Percentiles rank a stretch among this genome's conserved stretches.
These are phyloP conservation scores for Flueggea neowawraea DNA, from an alignment of 441 rosid genomes.

Conservation along the genomic window DNA sequence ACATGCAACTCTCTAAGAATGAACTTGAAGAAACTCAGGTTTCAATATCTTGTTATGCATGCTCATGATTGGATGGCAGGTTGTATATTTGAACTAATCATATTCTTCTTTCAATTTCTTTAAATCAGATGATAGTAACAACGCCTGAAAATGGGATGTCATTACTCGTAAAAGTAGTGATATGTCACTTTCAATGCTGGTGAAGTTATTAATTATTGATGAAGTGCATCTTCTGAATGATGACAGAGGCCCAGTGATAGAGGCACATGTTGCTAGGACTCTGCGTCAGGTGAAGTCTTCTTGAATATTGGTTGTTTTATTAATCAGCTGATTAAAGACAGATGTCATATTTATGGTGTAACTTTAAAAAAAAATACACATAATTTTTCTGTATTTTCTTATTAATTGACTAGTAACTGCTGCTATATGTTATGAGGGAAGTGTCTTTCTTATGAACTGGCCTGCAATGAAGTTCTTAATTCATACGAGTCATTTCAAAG, in stretches of 20 bases:
- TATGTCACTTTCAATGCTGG: constrained; percentile 96
- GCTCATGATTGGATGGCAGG: neutral
- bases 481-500: neutral
- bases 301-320: no score
- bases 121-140: constrained; percentile 94
- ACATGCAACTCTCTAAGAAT: constrained; percentile 91
- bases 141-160: constrained; percentile 99
- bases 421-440: no score
- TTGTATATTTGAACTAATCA: constrained; percentile 14
- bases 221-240: constrained; percentile 99
- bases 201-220: constrained; percentile 95
- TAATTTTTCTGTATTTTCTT: no score
- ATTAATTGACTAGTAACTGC: no score
- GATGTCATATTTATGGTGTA: no score
- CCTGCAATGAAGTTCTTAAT: neutral
- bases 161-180: constrained; percentile 99
- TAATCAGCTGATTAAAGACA: no score
- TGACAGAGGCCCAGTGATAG: constrained; percentile 98
- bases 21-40: constrained; percentile 99
- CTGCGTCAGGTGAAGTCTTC: constrained; percentile 74
- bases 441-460: no score
- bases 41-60: constrained; percentile 17
- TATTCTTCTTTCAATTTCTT: constrained; percentile 18
- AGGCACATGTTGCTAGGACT: constrained; percentile 97
- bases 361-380: no score